Evolutionary conservation across 306 rosid species (phyloP), one percentile per base, ranked within the genome.

Genomic region (Medicago arabica): DNA sequence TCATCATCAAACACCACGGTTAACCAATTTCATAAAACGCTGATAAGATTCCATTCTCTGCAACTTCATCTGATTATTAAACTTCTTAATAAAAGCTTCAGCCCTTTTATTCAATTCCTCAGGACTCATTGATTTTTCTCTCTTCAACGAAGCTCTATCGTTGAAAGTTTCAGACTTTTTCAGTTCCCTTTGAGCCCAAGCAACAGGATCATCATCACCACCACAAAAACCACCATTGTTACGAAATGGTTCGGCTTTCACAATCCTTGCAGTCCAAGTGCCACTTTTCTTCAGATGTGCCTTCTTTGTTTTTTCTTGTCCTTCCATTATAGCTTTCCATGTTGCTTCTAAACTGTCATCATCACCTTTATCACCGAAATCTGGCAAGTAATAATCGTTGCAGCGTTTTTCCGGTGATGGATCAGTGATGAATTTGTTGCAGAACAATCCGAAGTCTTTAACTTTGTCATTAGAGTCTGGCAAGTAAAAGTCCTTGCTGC

Each of bases 11-110:
- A n/a, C n/a, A n/a, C n/a, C n/a, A n/a, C n/a, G n/a, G n/a, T n/a
- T n/a, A n/a, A n/a, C n/a, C n/a, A n/a, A n/a, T 23, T 87, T 88
- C 83, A 18, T 55, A 79, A 80, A 82, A 25, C 90, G 90, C 63
- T 88, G 93, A 28, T 87, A 83, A 21, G 98, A 93, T 85, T 93
- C 94, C 21, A 88, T 88, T 76, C 98, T 81, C 86, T 91, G 92
- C 43, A 91, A 46, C 81, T 88, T 88, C 62, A 93, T 91, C 15
- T 86, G 83, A 8, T 72, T 38, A 40, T 91, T 89, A 66, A 93
- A 57, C 67, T 83, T 87, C 61, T 79, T 77, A 11, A 93, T 93
- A 78, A 93, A 89, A 0, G 85, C 96, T 43, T 93, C 98, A 1
- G 90, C 85, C 40, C 92, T 40, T 62, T 49, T 75, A 13, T 85